Evolutionary conservation across 1,284 basidiomycete species (phyloP).

Genomic region (Microbotryum lychnidis-dioicae): DNA sequence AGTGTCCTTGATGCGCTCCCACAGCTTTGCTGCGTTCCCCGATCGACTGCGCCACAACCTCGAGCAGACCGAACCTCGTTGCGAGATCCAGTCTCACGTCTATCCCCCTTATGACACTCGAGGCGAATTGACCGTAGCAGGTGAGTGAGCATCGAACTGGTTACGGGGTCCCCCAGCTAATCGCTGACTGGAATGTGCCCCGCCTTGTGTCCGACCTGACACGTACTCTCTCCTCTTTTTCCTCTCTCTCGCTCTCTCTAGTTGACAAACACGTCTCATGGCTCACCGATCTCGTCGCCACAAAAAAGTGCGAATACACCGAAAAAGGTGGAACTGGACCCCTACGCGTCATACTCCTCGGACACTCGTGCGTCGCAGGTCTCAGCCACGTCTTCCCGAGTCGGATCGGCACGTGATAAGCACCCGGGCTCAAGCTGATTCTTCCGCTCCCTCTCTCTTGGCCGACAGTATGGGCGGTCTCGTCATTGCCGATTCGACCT

Average conservation of each 20-base stretch:
- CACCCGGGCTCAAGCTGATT: background rate
- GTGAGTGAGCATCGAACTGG: background rate
- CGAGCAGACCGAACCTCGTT: background rate
- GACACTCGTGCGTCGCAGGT: slow-evolving; percentile 22
- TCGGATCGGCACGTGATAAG: background rate
- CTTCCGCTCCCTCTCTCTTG: background rate
- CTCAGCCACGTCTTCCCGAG: background rate
- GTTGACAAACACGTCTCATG: slow-evolving; percentile 24
- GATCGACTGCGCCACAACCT: slow-evolving; percentile 16
- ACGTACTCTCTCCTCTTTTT: background rate
- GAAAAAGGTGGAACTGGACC: slow-evolving; percentile 16
- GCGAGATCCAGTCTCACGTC: slow-evolving; percentile 18
- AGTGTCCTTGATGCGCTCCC: too few relatives aligned
- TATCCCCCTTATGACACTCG: slow-evolving; percentile 29
- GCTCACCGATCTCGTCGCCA: slow-evolving; percentile 15
- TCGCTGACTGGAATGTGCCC: too few relatives aligned
- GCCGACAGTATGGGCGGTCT: slow-evolving; percentile 28
- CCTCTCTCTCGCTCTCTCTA: background rate
- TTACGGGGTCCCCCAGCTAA: too few relatives aligned
- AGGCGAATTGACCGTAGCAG: slow-evolving; percentile 19
- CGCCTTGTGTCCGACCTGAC: too few relatives aligned
- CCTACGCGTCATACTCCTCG: slow-evolving; percentile 15
- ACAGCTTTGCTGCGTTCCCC: slow-evolving; percentile 26
- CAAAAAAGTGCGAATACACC: slow-evolving; percentile 7
- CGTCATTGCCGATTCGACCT: slow-evolving; percentile 26